Conservation (phyloP, 345 rosid species). For the Gossypium raimondii region DNA sequence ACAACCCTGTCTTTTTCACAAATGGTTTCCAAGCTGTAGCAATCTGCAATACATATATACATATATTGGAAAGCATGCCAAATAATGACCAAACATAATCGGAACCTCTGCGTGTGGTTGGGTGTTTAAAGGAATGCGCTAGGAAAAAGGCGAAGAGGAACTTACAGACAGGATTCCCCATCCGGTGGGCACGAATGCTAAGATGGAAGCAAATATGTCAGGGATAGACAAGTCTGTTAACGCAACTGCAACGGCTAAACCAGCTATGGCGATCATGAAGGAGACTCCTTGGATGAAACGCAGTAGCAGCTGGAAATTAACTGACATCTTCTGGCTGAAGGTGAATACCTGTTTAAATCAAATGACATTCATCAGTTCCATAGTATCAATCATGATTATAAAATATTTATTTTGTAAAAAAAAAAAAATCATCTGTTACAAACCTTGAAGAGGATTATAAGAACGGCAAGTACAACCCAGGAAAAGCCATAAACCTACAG, state of each 20-base stretch:
- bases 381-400: too few species aligned
- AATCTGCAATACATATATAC: slow-evolving; percentile 40
- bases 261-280: slow-evolving; percentile 73
- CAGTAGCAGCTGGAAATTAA: slow-evolving; percentile 85
- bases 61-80: too few species aligned
- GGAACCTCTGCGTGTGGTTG: neutral
- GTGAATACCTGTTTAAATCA: slow-evolving; percentile 65
- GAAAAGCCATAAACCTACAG: slow-evolving; percentile 80
- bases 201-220: slow-evolving; percentile 72
- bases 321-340: slow-evolving; percentile 94
- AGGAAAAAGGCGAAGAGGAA: neutral
- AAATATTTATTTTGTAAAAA: neutral
- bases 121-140: neutral
- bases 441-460: slow-evolving; percentile 83
- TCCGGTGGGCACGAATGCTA: slow-evolving; percentile 91
- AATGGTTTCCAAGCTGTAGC: slow-evolving; percentile 94
- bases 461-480: slow-evolving; percentile 70
- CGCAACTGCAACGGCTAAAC: slow-evolving; percentile 57
- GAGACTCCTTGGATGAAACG: slow-evolving; percentile 82
- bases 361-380: neutral
- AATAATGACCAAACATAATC: neutral
- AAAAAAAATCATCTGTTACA: neutral
- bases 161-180: slow-evolving; percentile 95
- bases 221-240: slow-evolving; percentile 40
- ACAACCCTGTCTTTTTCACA: slow-evolving; percentile 63